Base-by-base conservation (phyloP, 257 asterid species). In the Fraxinus quadrangulata region DNA sequence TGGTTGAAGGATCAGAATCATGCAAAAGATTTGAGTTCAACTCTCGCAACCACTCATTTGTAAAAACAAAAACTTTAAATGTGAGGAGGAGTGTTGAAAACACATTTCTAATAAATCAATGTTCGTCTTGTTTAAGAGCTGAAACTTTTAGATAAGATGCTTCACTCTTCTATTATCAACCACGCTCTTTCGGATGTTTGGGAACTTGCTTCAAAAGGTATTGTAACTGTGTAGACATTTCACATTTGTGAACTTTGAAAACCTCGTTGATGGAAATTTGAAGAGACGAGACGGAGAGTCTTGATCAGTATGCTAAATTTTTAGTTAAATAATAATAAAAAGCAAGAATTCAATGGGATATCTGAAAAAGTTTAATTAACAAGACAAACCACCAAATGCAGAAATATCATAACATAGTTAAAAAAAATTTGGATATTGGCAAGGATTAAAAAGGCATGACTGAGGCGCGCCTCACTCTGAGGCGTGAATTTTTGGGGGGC, bases 131-230 rank as follows among this genome's bases (percentile, higher is more conserved):
- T 56, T 6, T 56, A 56, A 2, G 3, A n/a, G 26, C 28, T 4
- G 0, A 56, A 51, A 4, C 21, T 51, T 2, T 51, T 51, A 51
- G 63, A 51, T 19, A n/a, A 56, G 28, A 56, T 19, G 12, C 3
- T 8, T 39, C 12, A 39, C 45, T 39, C 13, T 39, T 39, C 10
- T 8, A 39, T 39, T 39, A 9, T 9, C 45, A 39, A 39, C 13
- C 3, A 39, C 45, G 3, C 3, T 39, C 45, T 39, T 39, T 39
- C 45, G 13, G 13, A 39, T 9, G 28, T 23, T 56, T 7, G 5
- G 69, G 78, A 70, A 11, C 39, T 56, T 31, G 56, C 75, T 69
- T 77, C 73, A 23, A 76, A 80, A 30, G 30, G 71, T 75, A 47
- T 30, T 47, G 33, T 37, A 31, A 70, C 39, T 75, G 39, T 72